Evolutionary conservation across 352 stramenopile species (phyloP).

Genomic region (Discostella stelligera): DNA sequence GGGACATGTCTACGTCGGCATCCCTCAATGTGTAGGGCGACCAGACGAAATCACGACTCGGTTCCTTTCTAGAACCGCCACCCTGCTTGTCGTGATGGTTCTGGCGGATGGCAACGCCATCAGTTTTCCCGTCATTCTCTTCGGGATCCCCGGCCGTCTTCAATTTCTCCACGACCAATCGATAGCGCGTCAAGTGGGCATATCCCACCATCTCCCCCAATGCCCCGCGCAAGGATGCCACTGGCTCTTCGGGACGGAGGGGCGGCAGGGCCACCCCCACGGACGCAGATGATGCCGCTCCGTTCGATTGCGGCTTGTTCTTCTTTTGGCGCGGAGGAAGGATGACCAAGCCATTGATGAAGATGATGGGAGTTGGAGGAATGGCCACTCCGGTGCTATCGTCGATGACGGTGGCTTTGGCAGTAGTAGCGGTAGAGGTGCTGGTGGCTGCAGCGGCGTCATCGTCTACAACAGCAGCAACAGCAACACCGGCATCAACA

Average conservation of each 20-base stretch:
- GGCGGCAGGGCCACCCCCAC: slow-evolving; percentile 61
- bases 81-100: background rate
- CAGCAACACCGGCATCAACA: background rate
- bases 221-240: slow-evolving; percentile 61
- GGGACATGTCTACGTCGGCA: slow-evolving; percentile 55
- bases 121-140: background rate
- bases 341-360: slow-evolving; percentile 28
- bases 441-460: no score
- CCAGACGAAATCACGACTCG: slow-evolving; percentile 3
- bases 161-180: slow-evolving; percentile 57
- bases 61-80: background rate
- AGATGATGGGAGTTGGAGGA: slow-evolving; percentile 7
- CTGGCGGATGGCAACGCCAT: background rate
- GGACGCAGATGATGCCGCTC: background rate
- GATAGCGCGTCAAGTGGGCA: slow-evolving; percentile 77
- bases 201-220: slow-evolving; percentile 67
- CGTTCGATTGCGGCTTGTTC: background rate
- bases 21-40: slow-evolving; percentile 61
- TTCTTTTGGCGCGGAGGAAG: slow-evolving; percentile 47
- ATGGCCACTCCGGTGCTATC: background rate
- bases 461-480: background rate
- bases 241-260: slow-evolving; percentile 69
- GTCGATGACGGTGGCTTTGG: background rate
- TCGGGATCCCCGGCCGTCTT: background rate
- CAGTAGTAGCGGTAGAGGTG: background rate